Conservation (phyloP, 768 basidiomycete genomes). For the Amylocystis lapponica region DNA sequence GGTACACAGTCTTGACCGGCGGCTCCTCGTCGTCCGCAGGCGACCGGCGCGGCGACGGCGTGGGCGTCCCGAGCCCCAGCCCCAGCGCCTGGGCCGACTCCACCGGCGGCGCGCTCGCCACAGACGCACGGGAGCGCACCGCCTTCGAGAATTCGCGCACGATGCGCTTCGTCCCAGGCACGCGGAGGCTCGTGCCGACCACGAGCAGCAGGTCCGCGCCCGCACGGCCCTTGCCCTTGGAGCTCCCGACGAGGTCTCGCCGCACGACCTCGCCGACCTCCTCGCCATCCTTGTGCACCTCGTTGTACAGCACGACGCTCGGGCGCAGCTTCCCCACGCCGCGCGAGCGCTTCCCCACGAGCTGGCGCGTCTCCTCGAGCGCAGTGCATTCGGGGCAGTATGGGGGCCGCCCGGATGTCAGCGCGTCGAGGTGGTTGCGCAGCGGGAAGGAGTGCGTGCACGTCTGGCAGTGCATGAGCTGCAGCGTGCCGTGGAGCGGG, state of each 20-base stretch:
- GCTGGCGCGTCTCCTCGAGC: constrained; percentile 61
- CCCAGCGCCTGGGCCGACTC: constrained; percentile 20
- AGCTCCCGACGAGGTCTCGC: constrained; percentile 70
- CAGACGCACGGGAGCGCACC: constrained; percentile 46
- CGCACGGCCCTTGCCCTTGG: constrained; percentile 51
- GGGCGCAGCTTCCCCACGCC: constrained; percentile 79
- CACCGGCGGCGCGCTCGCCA: constrained; percentile 23
- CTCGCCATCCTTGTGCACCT: constrained; percentile 81
- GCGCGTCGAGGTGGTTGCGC: constrained; percentile 49
- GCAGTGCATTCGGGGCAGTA: constrained; percentile 76
- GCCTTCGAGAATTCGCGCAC: constrained; percentile 85
- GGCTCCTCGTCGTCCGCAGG: constrained; percentile 41
- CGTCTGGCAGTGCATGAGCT: constrained; percentile 72
- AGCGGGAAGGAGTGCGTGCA: constrained; percentile 74
- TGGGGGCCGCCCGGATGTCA: constrained; percentile 59
- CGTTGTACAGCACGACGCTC: constrained; percentile 88
- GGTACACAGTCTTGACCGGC: constrained; percentile 64
- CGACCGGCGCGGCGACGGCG: constrained; percentile 41
- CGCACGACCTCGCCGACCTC: constrained; percentile 81
- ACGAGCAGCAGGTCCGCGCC: constrained; percentile 84
- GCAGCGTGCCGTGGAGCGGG: constrained; percentile 84
- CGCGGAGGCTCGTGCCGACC: constrained; percentile 83
- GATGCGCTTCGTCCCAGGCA: constrained; percentile 89
- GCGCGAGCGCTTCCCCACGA: constrained; percentile 72
- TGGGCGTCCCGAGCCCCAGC: constrained; percentile 33